These are phyloP conservation scores for Gracilaria gracilis DNA, from an alignment of 23 red algal species.

Conservation along the genomic window DNA sequence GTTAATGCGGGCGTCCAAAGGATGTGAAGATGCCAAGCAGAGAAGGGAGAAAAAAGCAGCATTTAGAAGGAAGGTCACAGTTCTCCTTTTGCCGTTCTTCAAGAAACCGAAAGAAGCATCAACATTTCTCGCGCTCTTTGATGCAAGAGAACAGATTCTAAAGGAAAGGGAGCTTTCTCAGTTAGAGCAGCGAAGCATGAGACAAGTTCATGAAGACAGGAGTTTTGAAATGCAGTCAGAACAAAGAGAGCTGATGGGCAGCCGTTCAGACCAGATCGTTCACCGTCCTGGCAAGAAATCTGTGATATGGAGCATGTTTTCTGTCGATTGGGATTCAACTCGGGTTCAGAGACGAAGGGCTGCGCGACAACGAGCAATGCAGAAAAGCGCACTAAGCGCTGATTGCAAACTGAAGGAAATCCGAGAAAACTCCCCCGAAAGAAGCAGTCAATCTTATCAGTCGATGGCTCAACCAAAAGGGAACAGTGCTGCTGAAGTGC, in stretches of 20 bases:
- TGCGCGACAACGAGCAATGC: not conserved
- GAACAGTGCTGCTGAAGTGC: not conserved
- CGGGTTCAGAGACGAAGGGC: not conserved
- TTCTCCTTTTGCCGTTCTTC: not conserved
- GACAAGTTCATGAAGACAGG: not conserved
- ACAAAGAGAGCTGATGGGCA: not conserved
- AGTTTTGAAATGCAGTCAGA: not conserved
- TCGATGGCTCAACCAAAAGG: not conserved
- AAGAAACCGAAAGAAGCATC: slow-evolving; percentile 1
- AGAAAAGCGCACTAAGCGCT: not conserved
- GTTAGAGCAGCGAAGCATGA: not conserved
- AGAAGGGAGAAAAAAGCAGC: not conserved
- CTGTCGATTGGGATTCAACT: not conserved
- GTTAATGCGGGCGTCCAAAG: not conserved
- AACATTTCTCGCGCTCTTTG: not conserved
- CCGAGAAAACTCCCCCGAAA: not conserved
- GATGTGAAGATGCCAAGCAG: not conserved
- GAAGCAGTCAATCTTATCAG: not conserved
- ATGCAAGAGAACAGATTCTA: not conserved
- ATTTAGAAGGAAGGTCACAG: not conserved
- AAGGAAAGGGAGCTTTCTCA: not conserved
- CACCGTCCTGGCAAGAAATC: not conserved
- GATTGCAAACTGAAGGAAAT: not conserved
- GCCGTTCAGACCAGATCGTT: not conserved
- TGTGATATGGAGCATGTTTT: slow-evolving; percentile 3